These are phyloP conservation scores for Filosporella fistucella DNA, from an alignment of 495 filamentous ascomycete genomes.

Conservation along the genomic window DNA sequence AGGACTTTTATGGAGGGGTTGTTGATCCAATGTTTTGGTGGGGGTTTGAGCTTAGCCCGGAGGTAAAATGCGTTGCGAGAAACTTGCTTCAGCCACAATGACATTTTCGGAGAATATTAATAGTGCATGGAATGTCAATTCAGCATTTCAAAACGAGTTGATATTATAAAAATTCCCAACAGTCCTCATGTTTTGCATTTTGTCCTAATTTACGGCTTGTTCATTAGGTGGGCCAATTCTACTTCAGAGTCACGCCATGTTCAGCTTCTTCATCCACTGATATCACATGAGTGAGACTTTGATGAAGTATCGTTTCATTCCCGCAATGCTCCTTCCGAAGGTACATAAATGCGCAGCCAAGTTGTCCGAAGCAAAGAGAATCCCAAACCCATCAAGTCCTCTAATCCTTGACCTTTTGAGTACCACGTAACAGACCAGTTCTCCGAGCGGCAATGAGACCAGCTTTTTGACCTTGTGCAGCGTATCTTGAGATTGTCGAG, in stretches of 20 bases:
- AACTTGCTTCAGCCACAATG: too few relatives aligned
- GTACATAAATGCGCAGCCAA: constrained; percentile 52
- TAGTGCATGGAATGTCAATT: too few relatives aligned
- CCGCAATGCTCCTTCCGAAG: constrained; percentile 31
- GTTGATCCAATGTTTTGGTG: constrained; percentile 10
- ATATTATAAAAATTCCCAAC: too few relatives aligned
- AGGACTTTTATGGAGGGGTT: constrained; percentile 4
- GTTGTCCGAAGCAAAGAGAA: constrained; percentile 50
- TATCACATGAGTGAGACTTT: too few relatives aligned
- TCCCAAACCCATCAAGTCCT: constrained; percentile 37
- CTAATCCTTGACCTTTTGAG: constrained; percentile 98
- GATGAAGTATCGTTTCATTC: constrained; percentile 18
- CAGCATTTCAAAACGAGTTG: too few relatives aligned
- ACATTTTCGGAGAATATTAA: too few relatives aligned
- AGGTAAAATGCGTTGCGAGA: too few relatives aligned
- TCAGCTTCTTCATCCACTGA: too few relatives aligned
- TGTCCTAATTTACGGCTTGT: too few relatives aligned
- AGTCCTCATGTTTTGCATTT: too few relatives aligned
- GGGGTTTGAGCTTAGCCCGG: constrained; percentile 1
- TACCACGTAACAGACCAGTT: constrained; percentile 98
- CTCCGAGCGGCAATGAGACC: constrained; percentile 99
- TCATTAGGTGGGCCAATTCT: too few relatives aligned
- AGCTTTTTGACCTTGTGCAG: constrained; percentile 98
- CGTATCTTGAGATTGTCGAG: constrained; percentile 97
- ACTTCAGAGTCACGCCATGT: too few relatives aligned